Percentiles rank a stretch among this genome's conserved stretches.
These are phyloP conservation scores for Thymus quinquecostatus DNA, from an alignment of 257 asterid species.

Conservation along the genomic window DNA sequence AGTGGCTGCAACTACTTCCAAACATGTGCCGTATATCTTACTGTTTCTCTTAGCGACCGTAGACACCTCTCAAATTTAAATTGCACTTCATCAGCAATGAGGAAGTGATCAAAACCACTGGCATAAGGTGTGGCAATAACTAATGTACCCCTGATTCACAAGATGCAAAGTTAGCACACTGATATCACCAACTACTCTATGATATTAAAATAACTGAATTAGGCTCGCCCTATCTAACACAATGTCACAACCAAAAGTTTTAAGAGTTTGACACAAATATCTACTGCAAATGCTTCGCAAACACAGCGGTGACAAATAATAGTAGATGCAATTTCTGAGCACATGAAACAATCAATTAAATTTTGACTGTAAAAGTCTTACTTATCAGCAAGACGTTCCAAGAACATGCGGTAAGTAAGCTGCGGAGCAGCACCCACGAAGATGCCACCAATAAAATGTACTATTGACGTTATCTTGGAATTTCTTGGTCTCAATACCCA, in stretches of 20 bases:
- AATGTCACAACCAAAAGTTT: too few relatives aligned
- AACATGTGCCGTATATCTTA: slow-evolving; percentile 44
- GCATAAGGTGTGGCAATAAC: slow-evolving; percentile 96
- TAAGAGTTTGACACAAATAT: not conserved
- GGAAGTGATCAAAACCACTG: slow-evolving; percentile 93
- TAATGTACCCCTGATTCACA: slow-evolving; percentile 71
- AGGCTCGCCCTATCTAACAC: not conserved
- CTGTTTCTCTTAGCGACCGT: slow-evolving; percentile 68
- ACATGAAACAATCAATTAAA: slow-evolving; percentile 10
- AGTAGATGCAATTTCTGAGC: slow-evolving; percentile 6
- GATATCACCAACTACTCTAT: slow-evolving; percentile 27
- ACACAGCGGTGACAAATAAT: not conserved
- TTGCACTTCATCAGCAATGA: slow-evolving; percentile 94
- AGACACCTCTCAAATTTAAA: slow-evolving; percentile 86
- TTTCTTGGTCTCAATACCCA: slow-evolving; percentile 84
- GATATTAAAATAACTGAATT: slow-evolving; percentile 21
- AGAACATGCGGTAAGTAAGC: slow-evolving; percentile 86
- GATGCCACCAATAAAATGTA: slow-evolving; percentile 92
- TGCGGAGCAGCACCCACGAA: slow-evolving; percentile 99
- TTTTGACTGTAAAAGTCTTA: slow-evolving; percentile 38
- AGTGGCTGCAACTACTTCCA: slow-evolving; percentile 20
- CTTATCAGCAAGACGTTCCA: slow-evolving; percentile 88
- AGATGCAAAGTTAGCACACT: slow-evolving; percentile 30
- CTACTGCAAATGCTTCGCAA: not conserved
- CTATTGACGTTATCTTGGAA: slow-evolving; percentile 52